Percentiles rank a stretch among this genome's conserved stretches.
Evolutionary conservation across 2,329 filamentous ascomycete genomes (phyloP).

Genomic region (Geosmithia putterillii): DNA sequence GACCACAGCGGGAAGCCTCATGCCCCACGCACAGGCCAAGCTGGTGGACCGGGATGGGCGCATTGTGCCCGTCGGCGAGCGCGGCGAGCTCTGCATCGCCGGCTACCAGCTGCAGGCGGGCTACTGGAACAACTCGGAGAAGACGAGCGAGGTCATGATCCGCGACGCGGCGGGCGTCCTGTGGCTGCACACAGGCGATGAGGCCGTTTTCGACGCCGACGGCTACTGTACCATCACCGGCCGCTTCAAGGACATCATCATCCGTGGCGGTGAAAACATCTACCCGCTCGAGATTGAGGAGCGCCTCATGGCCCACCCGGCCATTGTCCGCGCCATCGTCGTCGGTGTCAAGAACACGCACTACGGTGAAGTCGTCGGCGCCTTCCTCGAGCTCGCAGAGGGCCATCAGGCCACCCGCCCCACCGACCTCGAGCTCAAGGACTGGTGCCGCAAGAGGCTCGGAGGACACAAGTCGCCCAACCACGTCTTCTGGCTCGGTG

Average conservation of each 20-base stretch:
- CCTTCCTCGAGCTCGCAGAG: slow-evolving; percentile 40
- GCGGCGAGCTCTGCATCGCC: slow-evolving; percentile 65
- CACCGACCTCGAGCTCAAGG: slow-evolving; percentile 39
- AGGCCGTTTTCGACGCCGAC: slow-evolving; percentile 53
- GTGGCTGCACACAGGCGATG: slow-evolving; percentile 59
- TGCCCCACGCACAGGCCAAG: slow-evolving; percentile 68
- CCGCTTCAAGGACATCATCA: slow-evolving; percentile 70
- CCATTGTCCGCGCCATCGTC: slow-evolving; percentile 52
- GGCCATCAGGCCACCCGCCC: slow-evolving; percentile 28
- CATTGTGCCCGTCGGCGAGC: slow-evolving; percentile 52
- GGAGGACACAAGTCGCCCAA: slow-evolving; percentile 58
- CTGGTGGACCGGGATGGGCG: slow-evolving; percentile 58
- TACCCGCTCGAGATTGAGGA: slow-evolving; percentile 69
- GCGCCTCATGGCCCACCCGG: slow-evolving; percentile 51
- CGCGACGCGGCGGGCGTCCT: slow-evolving; percentile 38
- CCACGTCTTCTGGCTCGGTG: slow-evolving; percentile 66
- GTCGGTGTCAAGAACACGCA: slow-evolving; percentile 58
- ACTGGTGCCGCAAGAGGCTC: slow-evolving; percentile 49
- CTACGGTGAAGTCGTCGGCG: slow-evolving; percentile 61
- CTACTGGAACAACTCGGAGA: slow-evolving; percentile 59
- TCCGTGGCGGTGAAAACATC: slow-evolving; percentile 61
- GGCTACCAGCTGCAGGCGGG: slow-evolving; percentile 64
- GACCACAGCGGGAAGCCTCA: slow-evolving; percentile 61
- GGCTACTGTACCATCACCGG: slow-evolving; percentile 66
- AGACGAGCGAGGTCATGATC: slow-evolving; percentile 52